phyloP scores from a whole-genome alignment of 345 rosid species.

The Camelina hispida region DNA sequence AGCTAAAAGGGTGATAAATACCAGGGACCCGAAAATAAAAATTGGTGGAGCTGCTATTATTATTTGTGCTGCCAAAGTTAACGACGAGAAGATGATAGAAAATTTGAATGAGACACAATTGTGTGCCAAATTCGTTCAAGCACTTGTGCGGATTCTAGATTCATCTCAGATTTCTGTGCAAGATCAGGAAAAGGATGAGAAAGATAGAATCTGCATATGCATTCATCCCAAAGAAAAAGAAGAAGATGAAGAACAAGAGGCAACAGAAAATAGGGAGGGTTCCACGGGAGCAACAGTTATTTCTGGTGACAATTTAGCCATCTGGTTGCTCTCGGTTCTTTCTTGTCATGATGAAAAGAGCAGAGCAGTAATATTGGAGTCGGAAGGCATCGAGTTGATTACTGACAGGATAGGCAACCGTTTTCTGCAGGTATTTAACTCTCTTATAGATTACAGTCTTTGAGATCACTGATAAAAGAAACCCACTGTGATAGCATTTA shows the following conservation, averaged over 20 bases:
- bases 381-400: slow-evolving; percentile 90
- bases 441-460: slow-evolving; percentile 21
- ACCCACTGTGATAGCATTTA: slow-evolving; percentile 8
- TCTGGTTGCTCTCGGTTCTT: slow-evolving; percentile 91
- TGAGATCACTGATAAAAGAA: neutral
- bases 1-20: slow-evolving; percentile 77
- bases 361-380: slow-evolving; percentile 80
- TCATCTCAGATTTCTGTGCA: slow-evolving; percentile 56
- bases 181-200: slow-evolving; percentile 55
- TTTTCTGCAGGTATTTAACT: slow-evolving; percentile 70
- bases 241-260: slow-evolving; percentile 54
- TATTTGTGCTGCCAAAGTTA: slow-evolving; percentile 90
- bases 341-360: slow-evolving; percentile 88
- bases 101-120: slow-evolving; percentile 82
- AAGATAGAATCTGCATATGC: slow-evolving; percentile 64
- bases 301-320: slow-evolving; percentile 76
- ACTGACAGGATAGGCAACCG: slow-evolving; percentile 73
- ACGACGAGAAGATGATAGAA: slow-evolving; percentile 79
- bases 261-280: slow-evolving; percentile 54
- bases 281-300: slow-evolving; percentile 58
- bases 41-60: slow-evolving; percentile 96
- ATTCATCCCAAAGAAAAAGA: slow-evolving; percentile 52
- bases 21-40: slow-evolving; percentile 70
- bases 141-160: slow-evolving; percentile 74
- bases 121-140: slow-evolving; percentile 66